A percentile compares a stretch with the other conserved stretches of the same genome.
phyloP scores from a whole-genome alignment of 2,329 filamentous ascomycete genomes.

The Saccharata proteae region DNA sequence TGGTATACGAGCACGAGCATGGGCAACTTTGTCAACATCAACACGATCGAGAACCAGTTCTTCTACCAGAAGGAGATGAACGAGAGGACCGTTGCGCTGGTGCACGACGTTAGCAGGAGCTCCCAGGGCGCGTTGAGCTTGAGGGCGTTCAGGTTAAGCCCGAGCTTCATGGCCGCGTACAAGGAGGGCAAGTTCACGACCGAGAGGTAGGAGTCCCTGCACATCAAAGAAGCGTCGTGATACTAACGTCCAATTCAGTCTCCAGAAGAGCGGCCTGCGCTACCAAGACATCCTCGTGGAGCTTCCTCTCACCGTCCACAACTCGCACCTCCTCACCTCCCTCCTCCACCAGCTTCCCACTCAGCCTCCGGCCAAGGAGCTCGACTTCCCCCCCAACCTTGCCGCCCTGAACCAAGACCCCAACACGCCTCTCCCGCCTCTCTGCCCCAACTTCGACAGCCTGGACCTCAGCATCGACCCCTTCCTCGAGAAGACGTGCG shows the following conservation, averaged over 20 bases:
- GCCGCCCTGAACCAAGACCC: constrained; percentile 60
- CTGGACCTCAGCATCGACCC: constrained; percentile 92
- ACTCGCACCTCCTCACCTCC: constrained; percentile 91
- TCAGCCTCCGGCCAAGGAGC: constrained; percentile 50
- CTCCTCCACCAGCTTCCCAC: constrained; percentile 86
- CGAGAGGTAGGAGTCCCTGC: constrained; percentile 56
- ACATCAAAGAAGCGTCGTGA: not conserved
- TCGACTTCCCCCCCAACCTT: constrained; percentile 67
- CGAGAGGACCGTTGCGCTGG: constrained; percentile 73
- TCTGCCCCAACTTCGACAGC: constrained; percentile 79
- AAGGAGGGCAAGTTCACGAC: constrained; percentile 98
- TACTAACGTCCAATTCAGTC: constrained; percentile 39
- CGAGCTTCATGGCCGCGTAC: constrained; percentile 75
- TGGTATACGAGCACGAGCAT: constrained; percentile 99
- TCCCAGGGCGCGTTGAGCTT: constrained; percentile 83
- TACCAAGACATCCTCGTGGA: constrained; percentile 92
- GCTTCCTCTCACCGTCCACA: constrained; percentile 80
- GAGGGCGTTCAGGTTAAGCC: constrained; percentile 82
- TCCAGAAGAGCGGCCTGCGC: constrained; percentile 86
- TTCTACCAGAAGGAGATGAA: constrained; percentile 92
- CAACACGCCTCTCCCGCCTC: constrained; percentile 46
- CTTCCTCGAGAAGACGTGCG: constrained; percentile 96
- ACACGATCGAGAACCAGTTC: constrained; percentile 95
- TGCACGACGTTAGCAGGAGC: constrained; percentile 92
- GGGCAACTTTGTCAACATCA: constrained; percentile 93